These are phyloP conservation scores for Candida succiphila DNA, from an alignment of 805 yeast genomes.

Conservation along the genomic window DNA sequence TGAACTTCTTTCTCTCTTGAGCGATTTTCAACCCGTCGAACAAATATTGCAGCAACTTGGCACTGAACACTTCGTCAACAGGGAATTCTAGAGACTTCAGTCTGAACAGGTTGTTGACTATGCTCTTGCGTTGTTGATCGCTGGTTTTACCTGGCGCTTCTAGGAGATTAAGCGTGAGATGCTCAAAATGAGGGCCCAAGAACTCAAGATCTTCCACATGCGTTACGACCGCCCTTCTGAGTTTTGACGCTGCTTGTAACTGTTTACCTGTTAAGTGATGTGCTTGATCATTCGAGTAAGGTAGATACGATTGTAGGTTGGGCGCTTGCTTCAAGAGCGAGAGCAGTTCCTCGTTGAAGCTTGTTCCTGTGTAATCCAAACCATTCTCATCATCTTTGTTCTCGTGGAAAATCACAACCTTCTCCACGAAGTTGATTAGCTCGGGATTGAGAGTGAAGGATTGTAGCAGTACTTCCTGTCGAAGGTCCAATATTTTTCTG, in stretches of 20 bases:
- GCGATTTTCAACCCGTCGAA: constrained; percentile 7
- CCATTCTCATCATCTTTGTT: constrained; percentile 12
- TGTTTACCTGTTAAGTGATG: constrained; percentile 3
- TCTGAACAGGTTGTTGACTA: too few species aligned
- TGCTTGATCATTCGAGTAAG: constrained; percentile 6
- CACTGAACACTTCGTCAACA: constrained; percentile 13
- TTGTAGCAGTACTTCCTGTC: constrained; percentile 30
- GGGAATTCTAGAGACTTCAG: too few species aligned
- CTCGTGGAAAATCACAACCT: constrained; percentile 23
- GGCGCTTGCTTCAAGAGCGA: constrained; percentile 16
- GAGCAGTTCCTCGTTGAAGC: constrained; percentile 14
- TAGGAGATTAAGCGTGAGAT: too few species aligned
- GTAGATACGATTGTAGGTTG: constrained; percentile 5
- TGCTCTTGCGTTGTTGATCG: too few species aligned
- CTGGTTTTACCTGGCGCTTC: too few species aligned
- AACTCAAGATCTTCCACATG: constrained; percentile 9
- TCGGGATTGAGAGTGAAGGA: constrained; percentile 25
- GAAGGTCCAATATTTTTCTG: constrained; percentile 24
- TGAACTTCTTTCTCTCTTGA: constrained; percentile 4
- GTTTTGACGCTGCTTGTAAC: constrained; percentile 2
- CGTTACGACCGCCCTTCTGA: constrained; percentile 9
- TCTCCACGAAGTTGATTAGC: constrained; percentile 22
- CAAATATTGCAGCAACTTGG: constrained; percentile 23
- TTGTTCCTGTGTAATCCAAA: background rate
- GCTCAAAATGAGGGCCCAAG: too few species aligned